phyloP scores from a whole-genome alignment of 768 basidiomycete species.

The Hericium rajendrae region DNA sequence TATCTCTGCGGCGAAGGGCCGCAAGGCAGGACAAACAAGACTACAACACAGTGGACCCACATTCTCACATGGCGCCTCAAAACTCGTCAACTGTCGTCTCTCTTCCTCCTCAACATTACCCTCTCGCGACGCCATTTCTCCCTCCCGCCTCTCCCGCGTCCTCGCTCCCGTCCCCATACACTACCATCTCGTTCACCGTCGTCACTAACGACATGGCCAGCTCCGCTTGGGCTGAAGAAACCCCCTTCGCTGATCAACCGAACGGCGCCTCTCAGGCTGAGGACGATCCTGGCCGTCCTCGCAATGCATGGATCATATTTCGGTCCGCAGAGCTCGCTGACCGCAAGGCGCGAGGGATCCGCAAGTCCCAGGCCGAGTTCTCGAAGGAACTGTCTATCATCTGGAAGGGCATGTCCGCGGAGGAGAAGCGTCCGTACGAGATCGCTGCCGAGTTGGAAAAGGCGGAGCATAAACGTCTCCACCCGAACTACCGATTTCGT shows the following conservation, averaged over 20 bases:
- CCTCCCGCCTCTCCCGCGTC: background rate
- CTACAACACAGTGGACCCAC: constrained; percentile 8
- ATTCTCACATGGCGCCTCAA: background rate
- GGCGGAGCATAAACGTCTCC: constrained; percentile 7
- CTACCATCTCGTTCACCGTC: background rate
- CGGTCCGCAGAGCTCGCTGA: constrained; percentile 33
- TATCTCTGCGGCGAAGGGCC: background rate
- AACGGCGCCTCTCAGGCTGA: constrained; percentile 2
- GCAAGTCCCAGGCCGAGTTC: constrained; percentile 29
- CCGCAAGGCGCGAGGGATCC: constrained; percentile 18
- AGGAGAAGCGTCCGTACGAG: constrained; percentile 19
- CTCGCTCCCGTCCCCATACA: no score
- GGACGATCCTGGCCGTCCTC: constrained; percentile 26
- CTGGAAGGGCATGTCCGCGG: constrained; percentile 30
- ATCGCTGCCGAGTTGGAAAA: constrained; percentile 10
- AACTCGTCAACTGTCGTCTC: constrained; percentile 3
- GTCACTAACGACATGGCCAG: background rate
- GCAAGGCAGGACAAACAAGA: background rate
- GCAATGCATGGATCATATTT: constrained; percentile 43
- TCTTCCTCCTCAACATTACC: background rate
- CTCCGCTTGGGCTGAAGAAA: background rate
- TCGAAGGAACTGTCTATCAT: constrained; percentile 31
- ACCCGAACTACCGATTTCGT: constrained; percentile 12
- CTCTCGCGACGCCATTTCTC: background rate
- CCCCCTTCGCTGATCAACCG: background rate